Evolutionary conservation across 2,329 filamentous ascomycete genomes (phyloP), one percentile per base, ranked within the genome.

Genomic region (Rhinocladiella mackenziei): DNA sequence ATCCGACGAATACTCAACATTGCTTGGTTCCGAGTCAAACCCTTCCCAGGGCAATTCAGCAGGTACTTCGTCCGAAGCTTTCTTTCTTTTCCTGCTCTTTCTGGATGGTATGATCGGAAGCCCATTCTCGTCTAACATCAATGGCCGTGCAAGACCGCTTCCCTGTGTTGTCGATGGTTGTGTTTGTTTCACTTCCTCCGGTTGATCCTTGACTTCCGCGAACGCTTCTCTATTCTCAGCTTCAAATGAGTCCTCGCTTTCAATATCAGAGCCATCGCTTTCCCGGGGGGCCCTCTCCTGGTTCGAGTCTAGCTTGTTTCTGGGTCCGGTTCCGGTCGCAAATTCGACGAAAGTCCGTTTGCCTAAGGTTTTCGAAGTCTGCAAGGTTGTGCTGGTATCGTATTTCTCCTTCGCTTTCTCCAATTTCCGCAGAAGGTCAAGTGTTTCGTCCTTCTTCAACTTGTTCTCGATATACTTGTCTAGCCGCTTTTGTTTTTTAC

Each of bases 381-480:
- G 75, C 50, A 94, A 83, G 2, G 39, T 42, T 26, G 43, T 35
- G 14, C 23, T 31, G 1, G 87, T 94, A 62, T 97, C 89, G 55
- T 92, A 78, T 60, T 84, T 89, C 42, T 80, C 76, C 49, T 80
- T 75, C 13, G 86, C 86, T 48, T 78, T 73, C n/a, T 87, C 86
- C 18, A 98, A 75, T 62, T 92, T 89, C 61, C 86, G 85, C 57
- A 97, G 74, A 20, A 98, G 71, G 44, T 81, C 84, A 19, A 86
- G 74, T 59, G 87, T 94, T 65, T 97, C 91, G 61, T 98, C 92
- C 65, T 94, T 96, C 65, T 83, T 86, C 33, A 98, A 72, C 74
- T 98, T 98, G 46, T 78, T 92, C 59, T 97, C 89, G 63, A 84
- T 80, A 54, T 84, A 84, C 60, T 84, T 83, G 55, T 84, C 79